Evolutionary conservation across 495 filamentous ascomycete species (phyloP), one percentile per base, ranked within the genome.

Genomic region (Talaromyces wortmannii): DNA sequence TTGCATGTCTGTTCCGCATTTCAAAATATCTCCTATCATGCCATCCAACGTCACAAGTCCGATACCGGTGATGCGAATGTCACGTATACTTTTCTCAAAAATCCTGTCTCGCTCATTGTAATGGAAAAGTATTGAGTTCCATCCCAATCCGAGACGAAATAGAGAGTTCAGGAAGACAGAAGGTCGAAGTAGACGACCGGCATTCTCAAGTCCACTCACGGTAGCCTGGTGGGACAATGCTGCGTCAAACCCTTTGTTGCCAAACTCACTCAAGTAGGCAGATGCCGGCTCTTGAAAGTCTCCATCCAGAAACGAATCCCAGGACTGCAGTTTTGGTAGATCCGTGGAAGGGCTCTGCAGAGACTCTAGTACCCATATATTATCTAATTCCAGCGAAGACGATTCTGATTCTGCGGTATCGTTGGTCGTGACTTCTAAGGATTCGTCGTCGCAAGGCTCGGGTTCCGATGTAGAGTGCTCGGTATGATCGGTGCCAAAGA

Each of bases 191-290:
- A 71, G 31, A 8, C 62, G 61, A 12, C 55, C 59, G 2, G 59
- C n/a, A 6, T 52, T 53, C n/a, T 53, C 50, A 0, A 52, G 40
- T 5, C 50, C 58, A 18, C 46, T 60, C 10, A 16, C 36, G 0
- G 48, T 48, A n/a, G 40, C 55, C 48, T 68, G 53, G 17, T 68
- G 64, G 50, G 65, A 71, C 13, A 90, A 51, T 12, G 76, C 79
- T 6, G 87, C 83, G 70, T 96, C 90, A 53, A 92, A 92, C 3
- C 82, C 81, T 17, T 67, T 67, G 2, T 88, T 75, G 0, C 90
- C 88, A 11, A 86, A 83, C 65, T 97, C 92, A 4, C 84, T 89
- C 32, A 96, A 76, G 55, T 92, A 92, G 43, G 80, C 69, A 15
- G 84, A 80, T 29, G 64, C 61, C 0, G 65, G 70, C 53, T 83